Evolutionary conservation across 768 basidiomycete species (phyloP).

Genomic region (Leccinum obscurum): DNA sequence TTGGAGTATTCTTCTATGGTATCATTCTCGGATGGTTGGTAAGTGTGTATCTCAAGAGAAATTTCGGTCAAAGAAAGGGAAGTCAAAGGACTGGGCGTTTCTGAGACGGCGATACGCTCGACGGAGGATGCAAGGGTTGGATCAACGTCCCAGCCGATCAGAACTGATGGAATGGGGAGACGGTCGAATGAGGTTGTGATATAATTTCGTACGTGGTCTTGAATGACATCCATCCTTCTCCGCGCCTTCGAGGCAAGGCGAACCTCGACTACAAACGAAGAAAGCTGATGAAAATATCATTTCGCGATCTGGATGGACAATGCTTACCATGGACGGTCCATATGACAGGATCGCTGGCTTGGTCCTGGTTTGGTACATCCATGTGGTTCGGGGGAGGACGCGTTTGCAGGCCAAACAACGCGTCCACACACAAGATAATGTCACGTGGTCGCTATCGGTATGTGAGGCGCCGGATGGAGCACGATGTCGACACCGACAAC

Average conservation of each 20-base stretch:
- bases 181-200: conserved; percentile 58
- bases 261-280: conserved; percentile 67
- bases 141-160: conserved; percentile 80
- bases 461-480: not conserved
- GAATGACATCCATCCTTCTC: conserved; percentile 74
- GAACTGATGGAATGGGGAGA: conserved; percentile 65
- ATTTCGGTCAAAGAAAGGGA: conserved; percentile 59
- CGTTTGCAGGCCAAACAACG: conserved; percentile 44
- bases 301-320: not conserved
- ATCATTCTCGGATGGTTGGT: conserved; percentile 72
- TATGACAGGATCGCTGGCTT: conserved; percentile 22
- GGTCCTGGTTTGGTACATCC: conserved; percentile 11
- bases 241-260: conserved; percentile 68
- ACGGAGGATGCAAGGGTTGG: conserved; percentile 71
- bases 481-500: not conserved
- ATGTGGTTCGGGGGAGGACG: conserved; percentile 18
- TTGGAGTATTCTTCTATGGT: conserved; percentile 74
- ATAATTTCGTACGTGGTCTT: conserved; percentile 59
- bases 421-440: conserved; percentile 40
- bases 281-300: not conserved
- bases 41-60: conserved; percentile 81
- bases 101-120: conserved; percentile 73
- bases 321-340: conserved; percentile 70
- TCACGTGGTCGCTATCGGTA: conserved; percentile 34
- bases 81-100: conserved; percentile 59